Evolutionary conservation across 176 grass and related monocot species (phyloP).

Genomic region (Chrysopogon serrulatus): DNA sequence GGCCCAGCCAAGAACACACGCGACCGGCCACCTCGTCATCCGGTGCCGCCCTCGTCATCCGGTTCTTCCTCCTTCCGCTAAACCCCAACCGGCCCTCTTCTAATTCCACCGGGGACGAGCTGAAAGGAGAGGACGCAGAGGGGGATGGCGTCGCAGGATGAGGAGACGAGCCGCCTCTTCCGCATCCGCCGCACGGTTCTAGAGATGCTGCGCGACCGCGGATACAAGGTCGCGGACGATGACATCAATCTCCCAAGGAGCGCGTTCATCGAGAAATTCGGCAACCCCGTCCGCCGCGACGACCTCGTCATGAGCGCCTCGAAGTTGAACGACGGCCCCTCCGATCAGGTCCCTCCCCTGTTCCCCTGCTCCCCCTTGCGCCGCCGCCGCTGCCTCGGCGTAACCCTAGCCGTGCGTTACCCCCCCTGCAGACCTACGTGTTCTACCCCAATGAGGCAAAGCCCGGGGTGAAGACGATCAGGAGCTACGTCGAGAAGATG

Average conservation of each 20-base stretch:
- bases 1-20: too few species aligned
- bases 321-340: constrained; percentile 17
- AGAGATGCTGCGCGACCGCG: constrained; percentile 76
- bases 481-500: constrained; percentile 77
- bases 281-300: constrained; percentile 45
- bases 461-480: constrained; percentile 73
- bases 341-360: constrained; percentile 34
- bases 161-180: constrained; percentile 50
- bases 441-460: constrained; percentile 76
- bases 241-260: constrained; percentile 28
- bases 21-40: too few species aligned
- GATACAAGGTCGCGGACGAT: constrained; percentile 19
- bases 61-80: too few species aligned
- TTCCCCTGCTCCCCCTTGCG: too few species aligned
- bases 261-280: constrained; percentile 44
- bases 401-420: background rate
- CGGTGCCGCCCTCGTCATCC: too few species aligned
- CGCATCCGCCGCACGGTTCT: constrained; percentile 68
- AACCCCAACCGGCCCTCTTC: too few species aligned
- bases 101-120: background rate
- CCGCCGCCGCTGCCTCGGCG: background rate
- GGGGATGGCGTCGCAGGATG: constrained; percentile 51
- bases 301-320: constrained; percentile 43
- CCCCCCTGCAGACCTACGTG: constrained; percentile 54
- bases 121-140: background rate